These are phyloP conservation scores for Haplosporangium sp. DNA, from an alignment of 371 early-diverging fungal genomes.

Conservation along the genomic window DNA sequence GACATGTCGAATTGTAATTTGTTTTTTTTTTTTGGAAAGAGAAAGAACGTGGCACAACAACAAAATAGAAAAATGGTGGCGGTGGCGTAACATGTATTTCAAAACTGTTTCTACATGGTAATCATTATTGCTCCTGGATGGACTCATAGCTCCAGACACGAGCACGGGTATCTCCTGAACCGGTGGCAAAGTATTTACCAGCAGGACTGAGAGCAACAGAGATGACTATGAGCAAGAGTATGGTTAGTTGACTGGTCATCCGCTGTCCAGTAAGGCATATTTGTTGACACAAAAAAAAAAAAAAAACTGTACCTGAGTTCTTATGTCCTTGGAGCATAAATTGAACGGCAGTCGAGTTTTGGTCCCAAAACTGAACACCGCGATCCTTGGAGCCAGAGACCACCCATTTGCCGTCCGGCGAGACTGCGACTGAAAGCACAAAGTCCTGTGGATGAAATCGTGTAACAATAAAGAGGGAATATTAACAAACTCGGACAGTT, in stretches of 20 bases:
- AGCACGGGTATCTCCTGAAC: conserved; percentile 94
- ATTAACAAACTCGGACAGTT: background rate
- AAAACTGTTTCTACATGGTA: background rate
- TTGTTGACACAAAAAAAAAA: background rate
- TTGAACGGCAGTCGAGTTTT: conserved; percentile 78
- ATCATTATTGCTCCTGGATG: conserved; percentile 14
- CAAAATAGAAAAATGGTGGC: conserved; percentile 7
- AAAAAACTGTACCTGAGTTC: conserved; percentile 79
- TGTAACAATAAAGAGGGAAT: background rate
- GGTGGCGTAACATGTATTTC: background rate
- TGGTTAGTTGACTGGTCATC: background rate
- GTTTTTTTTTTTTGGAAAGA: background rate
- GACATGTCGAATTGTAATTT: conserved; percentile 26
- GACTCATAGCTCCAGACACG: conserved; percentile 88
- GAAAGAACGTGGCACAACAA: background rate
- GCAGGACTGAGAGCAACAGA: conserved; percentile 88
- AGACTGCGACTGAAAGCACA: conserved; percentile 95
- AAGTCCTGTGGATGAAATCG: conserved; percentile 75
- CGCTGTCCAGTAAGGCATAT: too few species aligned
- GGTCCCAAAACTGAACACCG: conserved; percentile 96
- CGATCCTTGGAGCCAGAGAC: conserved; percentile 96
- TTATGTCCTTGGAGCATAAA: conserved; percentile 98
- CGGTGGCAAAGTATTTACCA: conserved; percentile 93
- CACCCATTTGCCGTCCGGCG: conserved; percentile 93
- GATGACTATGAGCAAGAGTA: conserved; percentile 74